Base-by-base conservation (phyloP, 768 basidiomycete species). In the Leucocoprinus leucothites region DNA sequence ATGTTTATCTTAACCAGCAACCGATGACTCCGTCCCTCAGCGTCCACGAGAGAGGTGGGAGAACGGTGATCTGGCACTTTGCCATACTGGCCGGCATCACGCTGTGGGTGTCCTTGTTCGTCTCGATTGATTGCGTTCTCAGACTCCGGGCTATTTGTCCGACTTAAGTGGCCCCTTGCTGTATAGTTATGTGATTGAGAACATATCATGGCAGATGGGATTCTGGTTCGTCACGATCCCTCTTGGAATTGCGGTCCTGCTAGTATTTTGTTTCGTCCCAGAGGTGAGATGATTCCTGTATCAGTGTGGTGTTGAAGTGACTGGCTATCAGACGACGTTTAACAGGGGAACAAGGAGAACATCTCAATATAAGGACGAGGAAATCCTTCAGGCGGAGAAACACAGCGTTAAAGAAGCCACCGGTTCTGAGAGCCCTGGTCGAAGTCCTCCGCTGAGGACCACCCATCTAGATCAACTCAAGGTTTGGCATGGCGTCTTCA, bases 181-280 rank as follows among this genome's bases (percentile, higher is more conserved):
- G n/a, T 77, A 74, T 58, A 74, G 76, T 56, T 75, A 75, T 59
- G 74, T 77, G n/a, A 70, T 77, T 13, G 68, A 74, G 52, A 74
- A 74, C 55, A 49, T 72, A 22, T 68, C 74, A 2, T 73, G 75
- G 73, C 69, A 74, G 48, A 71, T 71, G 70, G 73, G 74, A 16
- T 79, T 77, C 61, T 79, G 76, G 76, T 73, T 77, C 56, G 71
- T 77, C n/a, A 67, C 69, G 25, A 77, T 78, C 43, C 69, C 72
- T 1, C 63, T 75, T 18, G 75, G 76, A 7, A 53, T 77, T 13
- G 63, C 64, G 3, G 59, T 72, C 9, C 42, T 74, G n/a, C 52
- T 68, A 6, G 68, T 77, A 2, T 73, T 78, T 59, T 73, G 77
- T 61, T 69, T 76, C 48, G 73, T 77, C 1, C 76, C 75, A 6